Evolutionary conservation across 257 asterid species (phyloP).

Genomic region (Capsicum baccatum): DNA sequence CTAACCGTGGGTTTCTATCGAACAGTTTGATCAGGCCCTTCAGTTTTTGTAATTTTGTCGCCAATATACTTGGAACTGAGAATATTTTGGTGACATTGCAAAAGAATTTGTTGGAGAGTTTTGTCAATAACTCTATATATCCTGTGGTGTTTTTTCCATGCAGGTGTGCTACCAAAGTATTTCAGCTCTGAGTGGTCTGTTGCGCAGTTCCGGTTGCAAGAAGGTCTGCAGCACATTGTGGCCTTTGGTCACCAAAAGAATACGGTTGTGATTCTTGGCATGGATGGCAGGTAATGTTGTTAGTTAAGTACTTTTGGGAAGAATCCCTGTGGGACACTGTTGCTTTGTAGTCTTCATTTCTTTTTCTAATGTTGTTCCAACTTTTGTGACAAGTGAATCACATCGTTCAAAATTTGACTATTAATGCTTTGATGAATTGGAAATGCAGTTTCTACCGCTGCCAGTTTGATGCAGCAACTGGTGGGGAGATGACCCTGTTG

Average conservation of each 20-base stretch:
- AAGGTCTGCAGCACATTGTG: constrained; percentile 76
- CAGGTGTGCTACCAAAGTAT: constrained; percentile 91
- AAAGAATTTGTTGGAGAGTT: neutral
- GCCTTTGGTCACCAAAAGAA: constrained; percentile 93
- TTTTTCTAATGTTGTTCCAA: neutral
- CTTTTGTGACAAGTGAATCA: neutral
- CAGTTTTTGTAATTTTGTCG: neutral
- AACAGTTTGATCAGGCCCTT: neutral
- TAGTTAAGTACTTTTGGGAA: too few species aligned
- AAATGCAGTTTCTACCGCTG: constrained; percentile 72
- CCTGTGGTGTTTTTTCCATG: constrained; percentile 24
- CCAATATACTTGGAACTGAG: neutral
- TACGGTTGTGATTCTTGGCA: constrained; percentile 83
- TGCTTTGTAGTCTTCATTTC: neutral
- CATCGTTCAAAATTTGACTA: neutral
- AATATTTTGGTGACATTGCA: neutral
- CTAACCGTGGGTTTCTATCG: neutral
- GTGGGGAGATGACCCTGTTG: constrained; percentile 90
- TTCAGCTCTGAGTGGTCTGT: constrained; percentile 99
- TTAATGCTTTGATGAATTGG: neutral
- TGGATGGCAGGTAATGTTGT: constrained; percentile 82
- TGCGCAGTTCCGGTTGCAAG: constrained; percentile 88
- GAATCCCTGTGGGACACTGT: neutral
- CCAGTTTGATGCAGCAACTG: constrained; percentile 65
- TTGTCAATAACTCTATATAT: neutral